Evolutionary conservation across 257 asterid species (phyloP), one percentile per base, ranked within the genome.

Genomic region (Fraxinus excelsior): DNA sequence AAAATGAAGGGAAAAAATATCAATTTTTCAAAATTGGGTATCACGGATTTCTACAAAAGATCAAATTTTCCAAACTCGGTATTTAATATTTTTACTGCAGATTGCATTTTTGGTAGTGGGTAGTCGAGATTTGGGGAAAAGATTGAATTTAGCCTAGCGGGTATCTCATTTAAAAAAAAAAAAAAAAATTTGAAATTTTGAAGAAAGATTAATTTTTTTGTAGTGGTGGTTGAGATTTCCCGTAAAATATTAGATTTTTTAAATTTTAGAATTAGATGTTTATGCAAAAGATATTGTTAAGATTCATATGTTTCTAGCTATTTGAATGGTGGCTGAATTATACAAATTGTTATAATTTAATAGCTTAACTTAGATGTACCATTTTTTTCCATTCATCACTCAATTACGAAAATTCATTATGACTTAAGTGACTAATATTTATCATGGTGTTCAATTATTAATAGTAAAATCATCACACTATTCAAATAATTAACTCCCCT

Each of bases 81-180:
- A 73, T 62, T 64, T 40, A 31, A 71, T 70, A 72, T 62, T 67
- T 67, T 31, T 56, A 34, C 62, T 25, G 42, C 19, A 66, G 29
- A 58, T 70, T 71, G 58, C 28, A 51, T 84, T 67, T 58, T 21
- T 28, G 18, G 65, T 76, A 71, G 69, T 76, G 49, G 82, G 80
- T 29, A 51, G 49, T 49, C 44, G 72, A 80, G 40, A 28, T 76
- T 71, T 31, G 72, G 71, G 60, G 68, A n/a, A 69, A 42, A 75
- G 31, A 62, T 74, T 69, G 83, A 49, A 46, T 77, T 58, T 49
- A 18, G 18, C 69, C 72, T 67, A 1, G 70, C 25, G 77, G 80
- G 31, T 64, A 26, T 76, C 70, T 75, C 75, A 73, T 34, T 81
- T 75, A 49, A 26, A 78, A 12, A 73, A 68, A 21, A 67, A 28